Conservation (phyloP, 108 stramenopile genomes). For the Stephanodiscus minutulus region DNA sequence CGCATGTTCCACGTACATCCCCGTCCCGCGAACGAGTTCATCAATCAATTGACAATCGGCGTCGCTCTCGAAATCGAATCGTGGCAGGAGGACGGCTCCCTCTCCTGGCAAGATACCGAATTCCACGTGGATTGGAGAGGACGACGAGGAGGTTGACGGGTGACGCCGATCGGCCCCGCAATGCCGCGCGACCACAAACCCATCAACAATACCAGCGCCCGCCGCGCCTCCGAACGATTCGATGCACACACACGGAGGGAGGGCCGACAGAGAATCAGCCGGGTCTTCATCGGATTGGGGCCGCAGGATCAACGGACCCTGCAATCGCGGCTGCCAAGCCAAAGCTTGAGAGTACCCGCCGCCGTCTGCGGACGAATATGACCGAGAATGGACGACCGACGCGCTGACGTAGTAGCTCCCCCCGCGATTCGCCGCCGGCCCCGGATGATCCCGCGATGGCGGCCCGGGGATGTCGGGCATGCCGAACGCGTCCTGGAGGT, state of each 20-base stretch:
- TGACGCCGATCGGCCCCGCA: neutral
- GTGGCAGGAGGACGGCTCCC: slow-evolving; percentile 52
- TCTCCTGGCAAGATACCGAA: slow-evolving; percentile 63
- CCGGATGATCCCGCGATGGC: neutral
- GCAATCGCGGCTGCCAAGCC: slow-evolving; percentile 39
- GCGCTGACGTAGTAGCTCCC: slow-evolving; percentile 45
- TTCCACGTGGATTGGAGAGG: slow-evolving; percentile 39
- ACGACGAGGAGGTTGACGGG: neutral
- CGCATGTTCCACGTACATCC: slow-evolving; percentile 51
- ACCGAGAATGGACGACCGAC: slow-evolving; percentile 25
- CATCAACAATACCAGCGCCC: slow-evolving; percentile 52
- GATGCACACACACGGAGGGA: slow-evolving; percentile 32
- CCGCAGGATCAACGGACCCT: slow-evolving; percentile 35
- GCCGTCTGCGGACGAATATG: neutral
- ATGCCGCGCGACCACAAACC: slow-evolving; percentile 57
- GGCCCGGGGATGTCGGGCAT: slow-evolving; percentile 10
- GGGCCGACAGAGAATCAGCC: slow-evolving; percentile 1
- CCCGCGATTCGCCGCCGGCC: neutral
- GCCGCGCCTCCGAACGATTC: slow-evolving; percentile 53
- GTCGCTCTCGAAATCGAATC: slow-evolving; percentile 65
- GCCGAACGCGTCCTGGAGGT: slow-evolving; percentile 39
- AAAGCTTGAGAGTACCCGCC: slow-evolving; percentile 23
- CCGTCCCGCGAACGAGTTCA: slow-evolving; percentile 48
- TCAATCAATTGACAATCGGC: slow-evolving; percentile 59
- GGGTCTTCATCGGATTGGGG: slow-evolving; percentile 21